phyloP scores from a whole-genome alignment of 352 stramenopile genomes.

The Aphanomyces cochlioides region DNA sequence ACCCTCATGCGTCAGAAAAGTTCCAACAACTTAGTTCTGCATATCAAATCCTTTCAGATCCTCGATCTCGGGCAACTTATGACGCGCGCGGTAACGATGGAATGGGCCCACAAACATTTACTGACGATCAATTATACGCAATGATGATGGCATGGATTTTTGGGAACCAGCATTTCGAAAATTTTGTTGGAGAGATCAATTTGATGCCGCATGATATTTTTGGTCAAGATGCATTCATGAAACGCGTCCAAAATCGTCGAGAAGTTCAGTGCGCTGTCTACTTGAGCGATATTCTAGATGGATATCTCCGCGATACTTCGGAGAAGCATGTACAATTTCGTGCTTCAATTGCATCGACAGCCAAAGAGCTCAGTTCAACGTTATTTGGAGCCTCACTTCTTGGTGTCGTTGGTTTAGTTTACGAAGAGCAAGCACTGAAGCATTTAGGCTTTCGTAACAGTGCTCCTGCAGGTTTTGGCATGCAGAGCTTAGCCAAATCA shows the following conservation, averaged over 20 bases:
- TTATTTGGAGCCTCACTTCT: constrained; percentile 35
- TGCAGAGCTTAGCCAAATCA: constrained; percentile 27
- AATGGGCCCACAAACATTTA: background rate
- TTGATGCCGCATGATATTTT: constrained; percentile 42
- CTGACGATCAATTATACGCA: constrained; percentile 42
- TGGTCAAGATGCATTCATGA: constrained; percentile 26
- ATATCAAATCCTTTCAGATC: constrained; percentile 65
- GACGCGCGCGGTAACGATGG: background rate
- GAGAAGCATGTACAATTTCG: constrained; percentile 25
- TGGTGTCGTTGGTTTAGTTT: constrained; percentile 34
- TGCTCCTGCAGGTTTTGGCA: constrained; percentile 20
- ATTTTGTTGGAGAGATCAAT: constrained; percentile 62
- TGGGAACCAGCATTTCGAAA: constrained; percentile 70
- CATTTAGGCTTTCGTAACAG: constrained; percentile 33
- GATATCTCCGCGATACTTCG: constrained; percentile 20
- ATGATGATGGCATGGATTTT: constrained; percentile 54
- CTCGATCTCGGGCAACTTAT: constrained; percentile 34
- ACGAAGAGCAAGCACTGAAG: constrained; percentile 35
- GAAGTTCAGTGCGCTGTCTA: constrained; percentile 37
- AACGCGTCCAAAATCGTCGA: constrained; percentile 34
- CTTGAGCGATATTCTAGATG: constrained; percentile 28
- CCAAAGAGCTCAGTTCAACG: constrained; percentile 32
- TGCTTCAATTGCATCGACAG: constrained; percentile 27
- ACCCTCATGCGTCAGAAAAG: constrained; percentile 51
- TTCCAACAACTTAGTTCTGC: constrained; percentile 69